Percentiles rank a stretch among this genome's conserved stretches.
Evolutionary conservation across 2,329 filamentous ascomycete species (phyloP).

Genomic region (Trichoderma atrobrunneum): DNA sequence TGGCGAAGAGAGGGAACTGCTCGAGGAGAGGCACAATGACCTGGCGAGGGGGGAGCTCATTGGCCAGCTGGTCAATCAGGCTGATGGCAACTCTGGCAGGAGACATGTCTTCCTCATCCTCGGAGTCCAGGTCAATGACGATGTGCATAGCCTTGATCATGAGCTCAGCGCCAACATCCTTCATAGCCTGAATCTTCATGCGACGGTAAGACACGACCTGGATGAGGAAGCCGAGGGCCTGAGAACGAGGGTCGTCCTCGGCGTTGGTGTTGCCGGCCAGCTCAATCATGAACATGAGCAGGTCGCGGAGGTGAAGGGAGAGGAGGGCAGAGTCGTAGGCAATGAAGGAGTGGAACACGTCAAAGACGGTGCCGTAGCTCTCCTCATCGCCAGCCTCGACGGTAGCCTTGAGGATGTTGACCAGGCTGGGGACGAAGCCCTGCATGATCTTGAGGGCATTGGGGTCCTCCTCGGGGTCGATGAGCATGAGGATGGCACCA

Average conservation of each 20-base stretch:
- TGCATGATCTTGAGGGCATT: constrained; percentile 73
- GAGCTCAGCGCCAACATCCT: constrained; percentile 77
- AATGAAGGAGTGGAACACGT: constrained; percentile 94
- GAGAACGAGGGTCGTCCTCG: constrained; percentile 81
- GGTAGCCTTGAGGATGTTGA: constrained; percentile 80
- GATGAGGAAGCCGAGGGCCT: constrained; percentile 91
- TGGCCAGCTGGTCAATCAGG: constrained; percentile 84
- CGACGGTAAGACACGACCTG: constrained; percentile 89
- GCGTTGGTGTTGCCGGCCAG: constrained; percentile 72
- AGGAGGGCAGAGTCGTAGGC: constrained; percentile 84
- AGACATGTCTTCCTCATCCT: constrained; percentile 74
- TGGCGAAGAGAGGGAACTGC: constrained; percentile 78
- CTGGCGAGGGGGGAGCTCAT: constrained; percentile 85
- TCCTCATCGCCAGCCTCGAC: constrained; percentile 82
- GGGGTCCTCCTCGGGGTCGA: constrained; percentile 83
- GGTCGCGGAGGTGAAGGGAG: constrained; percentile 80
- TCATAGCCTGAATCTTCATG: constrained; percentile 90
- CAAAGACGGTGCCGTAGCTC: constrained; percentile 84
- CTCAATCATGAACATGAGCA: constrained; percentile 92
- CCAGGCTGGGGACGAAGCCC: constrained; percentile 79
- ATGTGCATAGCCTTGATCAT: constrained; percentile 87
- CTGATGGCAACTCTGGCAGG: constrained; percentile 82
- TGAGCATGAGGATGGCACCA: constrained; percentile 79
- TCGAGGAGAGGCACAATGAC: constrained; percentile 91
- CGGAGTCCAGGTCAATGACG: constrained; percentile 80